Conservation (phyloP, 2,329 filamentous ascomycete species). For the Fusarium graminum region DNA sequence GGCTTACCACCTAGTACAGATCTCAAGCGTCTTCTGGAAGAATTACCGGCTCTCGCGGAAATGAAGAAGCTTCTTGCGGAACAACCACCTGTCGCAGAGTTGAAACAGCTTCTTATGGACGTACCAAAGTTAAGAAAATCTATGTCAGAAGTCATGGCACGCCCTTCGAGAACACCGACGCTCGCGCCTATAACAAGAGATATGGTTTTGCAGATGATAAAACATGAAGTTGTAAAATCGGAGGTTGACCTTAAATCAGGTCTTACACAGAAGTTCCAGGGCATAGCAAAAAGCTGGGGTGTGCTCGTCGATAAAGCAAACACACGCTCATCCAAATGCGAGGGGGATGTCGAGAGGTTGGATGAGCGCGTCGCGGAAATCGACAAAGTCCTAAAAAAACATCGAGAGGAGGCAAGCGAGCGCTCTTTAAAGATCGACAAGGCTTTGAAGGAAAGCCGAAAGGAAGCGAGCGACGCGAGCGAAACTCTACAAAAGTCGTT, state of each 20-base stretch:
- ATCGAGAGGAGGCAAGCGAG: background rate
- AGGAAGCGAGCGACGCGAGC: background rate
- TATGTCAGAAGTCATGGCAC: constrained; percentile 1
- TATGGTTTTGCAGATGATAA: constrained; percentile 22
- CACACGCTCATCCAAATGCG: constrained; percentile 16
- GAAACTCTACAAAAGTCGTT: constrained; percentile 4
- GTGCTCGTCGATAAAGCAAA: constrained; percentile 44
- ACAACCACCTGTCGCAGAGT: constrained; percentile 15
- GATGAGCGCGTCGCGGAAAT: constrained; percentile 7
- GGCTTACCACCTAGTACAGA: constrained; percentile 17
- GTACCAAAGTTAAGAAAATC: constrained; percentile 15
- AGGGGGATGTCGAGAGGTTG: constrained; percentile 23
- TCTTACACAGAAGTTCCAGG: constrained; percentile 4
- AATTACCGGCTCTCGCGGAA: constrained; percentile 20
- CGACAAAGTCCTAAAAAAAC: constrained; percentile 1
- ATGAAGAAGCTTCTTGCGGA: constrained; percentile 15
- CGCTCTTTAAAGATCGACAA: constrained; percentile 9
- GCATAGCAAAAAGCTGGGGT: constrained; percentile 32
- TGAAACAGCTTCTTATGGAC: constrained; percentile 16
- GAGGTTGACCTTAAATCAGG: constrained; percentile 22
- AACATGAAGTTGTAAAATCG: constrained; percentile 14
- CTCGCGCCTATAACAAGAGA: constrained; percentile 20
- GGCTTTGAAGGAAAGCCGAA: constrained; percentile 2
- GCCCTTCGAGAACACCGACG: constrained; percentile 2
- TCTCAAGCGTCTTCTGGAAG: constrained; percentile 14